Conservation (phyloP, 768 basidiomycete species). For the Leccinum imitatum region DNA sequence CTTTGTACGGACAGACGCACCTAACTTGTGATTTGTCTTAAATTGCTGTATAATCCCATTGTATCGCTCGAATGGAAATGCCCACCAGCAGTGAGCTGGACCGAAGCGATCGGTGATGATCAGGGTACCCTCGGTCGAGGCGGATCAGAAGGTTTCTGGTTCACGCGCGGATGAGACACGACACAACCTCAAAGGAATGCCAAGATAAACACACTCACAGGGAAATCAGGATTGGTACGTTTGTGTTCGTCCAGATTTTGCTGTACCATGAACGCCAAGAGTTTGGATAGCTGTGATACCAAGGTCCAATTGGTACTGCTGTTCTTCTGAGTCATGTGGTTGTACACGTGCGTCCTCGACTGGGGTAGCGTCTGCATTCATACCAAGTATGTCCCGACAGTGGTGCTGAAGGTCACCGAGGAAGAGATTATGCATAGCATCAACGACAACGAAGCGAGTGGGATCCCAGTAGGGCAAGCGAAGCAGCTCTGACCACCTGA, state of each 20-base stretch:
- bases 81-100: not conserved
- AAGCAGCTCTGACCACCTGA: not conserved
- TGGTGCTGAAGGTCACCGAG: not conserved
- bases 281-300: conserved; percentile 41
- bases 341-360: not conserved
- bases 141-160: conserved; percentile 53
- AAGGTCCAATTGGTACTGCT: not conserved
- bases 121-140: conserved; percentile 71
- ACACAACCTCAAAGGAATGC: not conserved
- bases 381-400: not conserved
- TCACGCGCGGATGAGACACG: not conserved
- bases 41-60: not conserved
- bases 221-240: conserved; percentile 82
- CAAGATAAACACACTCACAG: conserved; percentile 48
- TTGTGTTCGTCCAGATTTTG: conserved; percentile 83
- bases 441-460: not conserved
- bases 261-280: conserved; percentile 87
- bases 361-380: not conserved
- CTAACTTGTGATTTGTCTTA: not conserved
- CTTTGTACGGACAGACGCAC: not conserved
- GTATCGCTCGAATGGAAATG: not conserved
- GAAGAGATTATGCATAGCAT: not conserved
- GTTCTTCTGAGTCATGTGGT: not conserved
- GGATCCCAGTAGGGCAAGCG: not conserved
- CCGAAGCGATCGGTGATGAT: conserved; percentile 88